These are phyloP conservation scores for Selaginella moellendorffii DNA, from an alignment of 75 land plant species.

Conservation along the genomic window DNA sequence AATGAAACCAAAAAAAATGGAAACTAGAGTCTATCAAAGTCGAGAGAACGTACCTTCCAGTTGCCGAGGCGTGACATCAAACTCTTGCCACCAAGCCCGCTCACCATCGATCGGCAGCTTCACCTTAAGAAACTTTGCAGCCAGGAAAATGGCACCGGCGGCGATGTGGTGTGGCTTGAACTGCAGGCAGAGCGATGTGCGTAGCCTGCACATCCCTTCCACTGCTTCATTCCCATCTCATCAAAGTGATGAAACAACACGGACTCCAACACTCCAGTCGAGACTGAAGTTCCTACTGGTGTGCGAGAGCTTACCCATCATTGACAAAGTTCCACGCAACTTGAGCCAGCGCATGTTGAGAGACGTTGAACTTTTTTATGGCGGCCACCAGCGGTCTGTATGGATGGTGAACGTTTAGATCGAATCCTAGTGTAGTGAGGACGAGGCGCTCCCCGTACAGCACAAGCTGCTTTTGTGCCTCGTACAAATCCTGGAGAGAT, in stretches of 20 bases:
- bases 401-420: constrained; percentile 82
- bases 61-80: neutral
- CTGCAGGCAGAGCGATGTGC: constrained; percentile 42
- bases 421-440: constrained; percentile 82
- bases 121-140: constrained; percentile 30
- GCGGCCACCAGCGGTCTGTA: constrained; percentile 92
- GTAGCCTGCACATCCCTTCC: constrained; percentile 55
- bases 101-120: constrained; percentile 25
- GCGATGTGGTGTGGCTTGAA: constrained; percentile 8
- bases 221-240: constrained; percentile 14
- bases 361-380: constrained; percentile 80
- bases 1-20: neutral
- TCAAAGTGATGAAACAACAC: neutral
- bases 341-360: constrained; percentile 76
- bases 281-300: neutral
- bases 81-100: neutral
- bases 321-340: constrained; percentile 97
- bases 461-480: constrained; percentile 67
- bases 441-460: constrained; percentile 66
- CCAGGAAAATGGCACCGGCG: constrained; percentile 8
- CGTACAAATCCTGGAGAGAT: constrained; percentile 82
- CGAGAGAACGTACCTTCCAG: neutral
- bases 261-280: neutral
- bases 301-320: constrained; percentile 53
- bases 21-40: neutral